Percentiles rank a stretch among this genome's conserved stretches.
phyloP scores from a whole-genome alignment of 2,329 filamentous ascomycete genomes.

The Penicillium sp. region DNA sequence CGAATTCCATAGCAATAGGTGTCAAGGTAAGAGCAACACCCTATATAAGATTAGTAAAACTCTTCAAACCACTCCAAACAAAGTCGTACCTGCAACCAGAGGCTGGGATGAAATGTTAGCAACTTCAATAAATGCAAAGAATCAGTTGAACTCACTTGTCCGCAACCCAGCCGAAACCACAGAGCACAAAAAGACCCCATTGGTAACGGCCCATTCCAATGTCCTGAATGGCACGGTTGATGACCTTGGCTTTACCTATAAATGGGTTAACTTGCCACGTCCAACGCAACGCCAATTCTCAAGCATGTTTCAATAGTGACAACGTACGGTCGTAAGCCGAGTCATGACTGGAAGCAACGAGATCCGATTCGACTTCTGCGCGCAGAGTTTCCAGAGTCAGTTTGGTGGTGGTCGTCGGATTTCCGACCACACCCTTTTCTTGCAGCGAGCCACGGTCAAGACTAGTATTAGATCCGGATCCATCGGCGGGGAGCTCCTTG shows the following conservation, averaged over 20 bases:
- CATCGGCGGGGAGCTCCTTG: conserved; percentile 22
- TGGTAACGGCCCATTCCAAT: conserved; percentile 85
- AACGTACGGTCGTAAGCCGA: conserved; percentile 69
- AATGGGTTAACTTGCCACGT: conserved; percentile 2
- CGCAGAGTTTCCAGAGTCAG: conserved; percentile 63
- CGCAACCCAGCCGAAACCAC: conserved; percentile 81
- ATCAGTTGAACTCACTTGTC: conserved; percentile 61
- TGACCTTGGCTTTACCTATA: conserved; percentile 67
- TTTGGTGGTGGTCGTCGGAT: conserved; percentile 23
- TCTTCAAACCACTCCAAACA: not conserved
- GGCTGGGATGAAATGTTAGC: conserved; percentile 40
- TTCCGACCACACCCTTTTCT: conserved; percentile 31
- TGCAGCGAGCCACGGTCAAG: conserved; percentile 29
- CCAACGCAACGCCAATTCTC: too few relatives aligned
- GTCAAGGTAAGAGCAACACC: conserved; percentile 71
- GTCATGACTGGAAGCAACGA: conserved; percentile 52
- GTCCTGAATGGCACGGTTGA: conserved; percentile 79
- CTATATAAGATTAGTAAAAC: conserved; percentile 36
- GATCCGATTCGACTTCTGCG: conserved; percentile 58
- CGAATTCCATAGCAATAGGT: conserved; percentile 55
- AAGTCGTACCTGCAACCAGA: conserved; percentile 62
- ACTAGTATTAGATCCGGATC: conserved; percentile 25
- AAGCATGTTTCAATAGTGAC: too few relatives aligned
- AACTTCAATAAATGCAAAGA: not conserved
- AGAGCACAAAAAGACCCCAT: conserved; percentile 73